phyloP scores from a whole-genome alignment of 83 land plant species.

The Picea mariana region DNA sequence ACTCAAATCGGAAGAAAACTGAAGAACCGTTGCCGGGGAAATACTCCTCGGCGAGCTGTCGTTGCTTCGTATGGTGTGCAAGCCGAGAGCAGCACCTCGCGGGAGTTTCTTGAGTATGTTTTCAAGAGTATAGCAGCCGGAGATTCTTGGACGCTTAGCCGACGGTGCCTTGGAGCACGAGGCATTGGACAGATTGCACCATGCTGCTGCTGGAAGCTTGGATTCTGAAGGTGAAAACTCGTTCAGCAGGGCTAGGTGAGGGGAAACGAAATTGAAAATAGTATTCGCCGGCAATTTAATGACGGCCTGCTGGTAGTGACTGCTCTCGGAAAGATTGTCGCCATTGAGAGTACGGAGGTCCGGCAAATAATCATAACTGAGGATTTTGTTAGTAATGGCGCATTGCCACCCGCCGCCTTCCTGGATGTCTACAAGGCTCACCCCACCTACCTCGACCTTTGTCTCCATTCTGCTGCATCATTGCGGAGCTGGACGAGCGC shows the following conservation, averaged over 20 bases:
- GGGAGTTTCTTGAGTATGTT: neutral
- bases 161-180: neutral
- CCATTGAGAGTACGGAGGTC: no score
- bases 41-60: neutral
- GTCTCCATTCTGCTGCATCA: no score
- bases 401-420: neutral
- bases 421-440: neutral
- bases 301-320: neutral
- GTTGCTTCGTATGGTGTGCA: neutral
- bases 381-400: neutral
- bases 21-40: neutral
- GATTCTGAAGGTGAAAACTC: no score
- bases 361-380: no score
- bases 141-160: neutral
- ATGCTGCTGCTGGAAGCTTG: no score
- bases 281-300: neutral
- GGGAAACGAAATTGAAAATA: no score
- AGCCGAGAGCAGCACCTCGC: neutral
- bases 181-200: neutral
- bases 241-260: no score
- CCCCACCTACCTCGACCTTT: neutral
- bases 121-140: neutral
- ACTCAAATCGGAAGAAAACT: neutral
- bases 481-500: no score
- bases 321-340: neutral